A percentile compares a stretch with the other conserved stretches of the same genome.
Conservation (phyloP, 1,139 yeast species). For the Taphrina wiesneri region DNA sequence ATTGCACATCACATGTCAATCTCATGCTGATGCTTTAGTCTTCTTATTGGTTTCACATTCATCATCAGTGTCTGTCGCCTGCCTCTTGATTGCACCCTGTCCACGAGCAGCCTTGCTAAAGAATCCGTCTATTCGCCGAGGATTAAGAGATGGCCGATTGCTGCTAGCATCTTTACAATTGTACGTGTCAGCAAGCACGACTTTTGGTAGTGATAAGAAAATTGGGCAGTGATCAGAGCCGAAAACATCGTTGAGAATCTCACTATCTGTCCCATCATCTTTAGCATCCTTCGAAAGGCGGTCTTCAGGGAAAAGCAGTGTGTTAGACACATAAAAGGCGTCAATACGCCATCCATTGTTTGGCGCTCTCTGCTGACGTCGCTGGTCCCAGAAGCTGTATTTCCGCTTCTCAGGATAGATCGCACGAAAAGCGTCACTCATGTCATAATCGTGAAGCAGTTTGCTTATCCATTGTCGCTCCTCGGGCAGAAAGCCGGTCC, state of each 20-base stretch:
- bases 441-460: slow-evolving; percentile 4
- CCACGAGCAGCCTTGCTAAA: slow-evolving; percentile 25
- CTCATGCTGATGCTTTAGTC: not conserved
- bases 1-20: not conserved
- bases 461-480: slow-evolving; percentile 32
- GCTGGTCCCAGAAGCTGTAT: slow-evolving; percentile 34
- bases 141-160: slow-evolving; percentile 22
- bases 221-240: slow-evolving; percentile 34
- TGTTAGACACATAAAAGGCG: slow-evolving; percentile 26
- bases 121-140: slow-evolving; percentile 27
- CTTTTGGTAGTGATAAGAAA: slow-evolving; percentile 3
- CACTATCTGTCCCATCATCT: slow-evolving; percentile 1
- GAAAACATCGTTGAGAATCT: slow-evolving; percentile 23
- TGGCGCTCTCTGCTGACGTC: slow-evolving; percentile 17
- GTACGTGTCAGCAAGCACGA: not conserved
- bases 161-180: slow-evolving; percentile 32
- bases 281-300: not conserved
- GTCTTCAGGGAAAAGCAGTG: not conserved
- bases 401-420: slow-evolving; percentile 19
- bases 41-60: not conserved
- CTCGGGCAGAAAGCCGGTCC: slow-evolving; percentile 26
- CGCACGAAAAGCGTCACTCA: slow-evolving; percentile 30
- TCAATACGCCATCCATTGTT: slow-evolving; percentile 34
- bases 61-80: slow-evolving; percentile 23
- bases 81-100: slow-evolving; percentile 23